Percentiles rank a stretch among this genome's conserved stretches.
Evolutionary conservation across 495 filamentous ascomycete species (phyloP).

Genomic region (Neurospora sp.): DNA sequence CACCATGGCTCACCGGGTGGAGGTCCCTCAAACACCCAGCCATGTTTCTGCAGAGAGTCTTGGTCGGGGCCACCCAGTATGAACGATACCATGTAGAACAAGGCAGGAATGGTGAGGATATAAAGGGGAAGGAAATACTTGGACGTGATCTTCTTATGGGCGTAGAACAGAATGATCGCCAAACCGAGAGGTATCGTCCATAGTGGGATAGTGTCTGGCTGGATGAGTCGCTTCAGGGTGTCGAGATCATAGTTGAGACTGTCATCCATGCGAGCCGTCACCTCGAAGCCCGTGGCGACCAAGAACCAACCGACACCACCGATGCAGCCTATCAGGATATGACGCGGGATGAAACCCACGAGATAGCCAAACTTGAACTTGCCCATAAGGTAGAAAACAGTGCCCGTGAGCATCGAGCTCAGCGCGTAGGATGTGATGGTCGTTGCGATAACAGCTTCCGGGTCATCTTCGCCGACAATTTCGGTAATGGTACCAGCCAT

Average conservation of each 20-base stretch:
- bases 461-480: conserved; percentile 67
- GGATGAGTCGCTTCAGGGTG: conserved; percentile 64
- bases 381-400: conserved; percentile 87
- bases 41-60: conserved; percentile 50
- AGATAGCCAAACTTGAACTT: conserved; percentile 74
- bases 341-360: conserved; percentile 91
- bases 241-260: conserved; percentile 67
- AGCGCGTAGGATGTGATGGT: conserved; percentile 84
- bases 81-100: conserved; percentile 76
- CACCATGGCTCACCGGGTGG: conserved; percentile 83
- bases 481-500: conserved; percentile 87
- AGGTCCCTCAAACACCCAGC: conserved; percentile 88
- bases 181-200: conserved; percentile 75
- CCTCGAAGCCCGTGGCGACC: conserved; percentile 81
- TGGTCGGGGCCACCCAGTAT: conserved; percentile 54
- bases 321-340: conserved; percentile 95
- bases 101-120: conserved; percentile 65
- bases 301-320: conserved; percentile 98
- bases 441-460: conserved; percentile 78
- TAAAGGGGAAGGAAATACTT: conserved; percentile 80
- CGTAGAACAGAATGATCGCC: conserved; percentile 61
- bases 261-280: conserved; percentile 80
- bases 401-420: conserved; percentile 81
- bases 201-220: conserved; percentile 60
- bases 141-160: conserved; percentile 64